These are phyloP conservation scores for Cucurbita maxima DNA, from an alignment of 306 rosid genomes.

Conservation along the genomic window DNA sequence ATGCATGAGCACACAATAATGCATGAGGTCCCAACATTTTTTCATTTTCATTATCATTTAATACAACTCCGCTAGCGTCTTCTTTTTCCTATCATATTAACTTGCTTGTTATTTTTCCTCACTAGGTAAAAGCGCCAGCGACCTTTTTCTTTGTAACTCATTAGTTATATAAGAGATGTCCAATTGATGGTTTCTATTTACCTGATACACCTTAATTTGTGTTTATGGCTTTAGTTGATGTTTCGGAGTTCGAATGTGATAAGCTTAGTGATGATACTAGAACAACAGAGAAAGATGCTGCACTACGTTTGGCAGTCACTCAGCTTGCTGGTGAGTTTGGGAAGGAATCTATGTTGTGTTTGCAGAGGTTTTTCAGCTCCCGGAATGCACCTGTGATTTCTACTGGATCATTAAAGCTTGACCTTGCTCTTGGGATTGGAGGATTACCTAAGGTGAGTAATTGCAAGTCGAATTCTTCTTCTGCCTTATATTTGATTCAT, in stretches of 20 bases:
- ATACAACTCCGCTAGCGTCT: too few relatives aligned
- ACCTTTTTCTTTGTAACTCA: not conserved
- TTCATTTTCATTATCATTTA: too few relatives aligned
- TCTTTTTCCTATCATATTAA: too few relatives aligned
- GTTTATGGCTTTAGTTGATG: conserved; percentile 20
- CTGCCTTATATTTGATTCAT: not conserved
- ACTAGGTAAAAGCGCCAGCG: conserved; percentile 21
- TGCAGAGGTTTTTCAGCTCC: conserved; percentile 33
- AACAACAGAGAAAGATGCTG: conserved; percentile 44
- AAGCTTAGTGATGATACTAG: conserved; percentile 34
- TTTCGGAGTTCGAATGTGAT: conserved; percentile 39
- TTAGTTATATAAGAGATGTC: not conserved
- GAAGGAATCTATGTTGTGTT: conserved; percentile 45
- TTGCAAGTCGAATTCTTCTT: not conserved
- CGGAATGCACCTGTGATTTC: conserved; percentile 45
- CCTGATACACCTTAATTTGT: not conserved
- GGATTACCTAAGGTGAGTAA: conserved; percentile 65
- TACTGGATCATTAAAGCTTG: conserved; percentile 76
- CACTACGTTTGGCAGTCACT: conserved; percentile 48
- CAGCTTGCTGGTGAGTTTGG: conserved; percentile 53
- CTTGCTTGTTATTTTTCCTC: conserved; percentile 14
- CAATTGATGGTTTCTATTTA: not conserved
- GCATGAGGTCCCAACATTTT: too few relatives aligned
- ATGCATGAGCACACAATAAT: too few relatives aligned
- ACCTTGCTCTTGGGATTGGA: conserved; percentile 73